Evolutionary conservation across 2,329 filamentous ascomycete species (phyloP).

Genomic region (Microdochium paspali): DNA sequence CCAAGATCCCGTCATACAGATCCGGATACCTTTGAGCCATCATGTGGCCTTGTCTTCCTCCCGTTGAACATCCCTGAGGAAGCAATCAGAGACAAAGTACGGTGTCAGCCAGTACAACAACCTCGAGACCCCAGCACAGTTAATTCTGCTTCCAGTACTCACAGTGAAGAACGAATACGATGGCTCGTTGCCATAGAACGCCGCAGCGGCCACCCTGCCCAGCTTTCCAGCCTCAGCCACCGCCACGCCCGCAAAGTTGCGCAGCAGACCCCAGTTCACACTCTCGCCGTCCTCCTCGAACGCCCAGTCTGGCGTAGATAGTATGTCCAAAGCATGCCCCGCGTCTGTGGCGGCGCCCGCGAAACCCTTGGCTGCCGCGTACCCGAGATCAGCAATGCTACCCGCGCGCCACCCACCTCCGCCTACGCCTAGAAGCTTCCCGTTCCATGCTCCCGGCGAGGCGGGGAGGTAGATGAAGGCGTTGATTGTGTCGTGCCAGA

Average conservation of each 20-base stretch:
- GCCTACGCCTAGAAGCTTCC: conserved; percentile 12
- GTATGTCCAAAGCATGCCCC: conserved; percentile 2
- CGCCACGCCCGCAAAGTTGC: conserved; percentile 22
- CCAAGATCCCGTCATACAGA: conserved; percentile 44
- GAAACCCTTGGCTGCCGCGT: conserved; percentile 9
- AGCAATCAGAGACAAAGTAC: conserved; percentile 35
- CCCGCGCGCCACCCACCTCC: conserved; percentile 12
- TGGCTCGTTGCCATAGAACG: conserved; percentile 34
- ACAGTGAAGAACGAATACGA: conserved; percentile 1
- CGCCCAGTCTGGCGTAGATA: conserved; percentile 1
- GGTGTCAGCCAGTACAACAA: too few relatives aligned
- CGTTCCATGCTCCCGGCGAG: conserved; percentile 10
- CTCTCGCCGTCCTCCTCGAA: conserved; percentile 7
- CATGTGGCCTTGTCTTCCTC: conserved; percentile 43
- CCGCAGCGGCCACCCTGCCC: conserved; percentile 34
- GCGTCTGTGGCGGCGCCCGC: conserved; percentile 11
- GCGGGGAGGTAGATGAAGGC: conserved; percentile 11
- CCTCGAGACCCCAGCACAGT: not conserved
- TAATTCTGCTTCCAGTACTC: not conserved
- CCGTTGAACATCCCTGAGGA: conserved; percentile 38
- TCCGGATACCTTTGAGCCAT: conserved; percentile 39
- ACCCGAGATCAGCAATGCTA: conserved; percentile 6
- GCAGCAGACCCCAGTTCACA: conserved; percentile 10
- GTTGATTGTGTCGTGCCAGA: conserved; percentile 10
- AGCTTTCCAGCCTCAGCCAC: conserved; percentile 36